Percentiles rank a stretch among this genome's conserved stretches.
phyloP scores from a whole-genome alignment of 2,329 filamentous ascomycete species.

The Aspergillus novoparasiticus region DNA sequence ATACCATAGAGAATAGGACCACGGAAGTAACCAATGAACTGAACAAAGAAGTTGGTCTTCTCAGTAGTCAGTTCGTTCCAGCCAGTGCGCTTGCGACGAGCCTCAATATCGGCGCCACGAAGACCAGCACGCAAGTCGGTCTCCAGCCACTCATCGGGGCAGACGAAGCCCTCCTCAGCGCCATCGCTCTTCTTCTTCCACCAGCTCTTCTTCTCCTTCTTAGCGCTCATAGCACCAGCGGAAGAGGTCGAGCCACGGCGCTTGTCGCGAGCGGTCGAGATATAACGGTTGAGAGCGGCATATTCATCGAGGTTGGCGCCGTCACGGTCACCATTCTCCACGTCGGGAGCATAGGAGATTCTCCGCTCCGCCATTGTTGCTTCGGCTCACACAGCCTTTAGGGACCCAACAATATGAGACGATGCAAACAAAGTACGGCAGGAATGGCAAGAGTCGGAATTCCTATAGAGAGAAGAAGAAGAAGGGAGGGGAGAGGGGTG shows the following conservation, averaged over 20 bases:
- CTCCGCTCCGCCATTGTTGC: conserved; percentile 49
- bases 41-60: conserved; percentile 74
- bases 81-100: conserved; percentile 65
- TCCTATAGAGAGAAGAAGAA: conserved; percentile 35
- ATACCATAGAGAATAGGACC: conserved; percentile 77
- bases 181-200: conserved; percentile 42
- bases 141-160: conserved; percentile 69
- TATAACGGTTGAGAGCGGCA: conserved; percentile 67
- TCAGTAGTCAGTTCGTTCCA: conserved; percentile 73
- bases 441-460: conserved; percentile 42
- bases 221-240: conserved; percentile 45
- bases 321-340: conserved; percentile 44
- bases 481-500: conserved; percentile 24
- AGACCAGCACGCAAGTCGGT: conserved; percentile 70
- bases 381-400: conserved; percentile 42
- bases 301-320: conserved; percentile 58
- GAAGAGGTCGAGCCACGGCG: conserved; percentile 53
- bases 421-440: conserved; percentile 35
- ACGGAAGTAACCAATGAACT: conserved; percentile 75
- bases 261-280: conserved; percentile 65
- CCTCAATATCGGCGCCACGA: conserved; percentile 60
- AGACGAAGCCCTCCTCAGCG: conserved; percentile 42
- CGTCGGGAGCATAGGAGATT: conserved; percentile 48
- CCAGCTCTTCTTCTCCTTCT: conserved; percentile 56
- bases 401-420: conserved; percentile 41